Base-by-base conservation (phyloP, 306 rosid species). In the Trifolium fragiferum region DNA sequence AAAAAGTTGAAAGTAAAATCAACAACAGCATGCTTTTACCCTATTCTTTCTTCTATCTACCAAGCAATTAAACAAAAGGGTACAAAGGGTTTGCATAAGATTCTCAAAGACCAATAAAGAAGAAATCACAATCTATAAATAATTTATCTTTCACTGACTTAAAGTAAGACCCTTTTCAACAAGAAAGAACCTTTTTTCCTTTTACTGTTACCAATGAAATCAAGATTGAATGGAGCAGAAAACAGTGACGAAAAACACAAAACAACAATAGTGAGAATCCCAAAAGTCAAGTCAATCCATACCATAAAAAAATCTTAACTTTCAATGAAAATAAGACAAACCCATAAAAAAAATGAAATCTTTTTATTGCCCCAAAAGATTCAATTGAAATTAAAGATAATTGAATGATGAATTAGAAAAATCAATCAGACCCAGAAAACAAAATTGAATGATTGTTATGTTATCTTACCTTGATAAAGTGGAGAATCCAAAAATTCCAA, bases 31-130 rank as follows among this genome's bases (percentile, higher is more conserved):
- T 23, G 67, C 64, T 78, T 76, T 76, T 44, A 32, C 15, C 74
- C 70, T 68, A 71, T 77, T 73, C 70, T 77, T 84, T 80, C 77
- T 76, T 80, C 79, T 68, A 65, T 80, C 37, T 71, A 80, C 76
- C 82, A 77, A 75, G 82, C 84, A 84, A 80, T 78, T 84, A 87
- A 89, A 57, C 66, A 78, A 81, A 80, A 61, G 59, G 72, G 77
- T 19, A 66, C 38, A 46, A 38, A 76, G 70, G 66, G 72, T 64
- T 78, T 82, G 69, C 81, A 82, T 60, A 69, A 75, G 81, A 83
- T 74, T 78, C 78, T 73, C 43, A 21, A 64, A 68, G 21, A 80
- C 68, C 58, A 69, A 76, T 47, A 62, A 47, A 74, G 44, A 72
- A 81, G 73, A 76, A 59, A 74, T 64, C 71, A 79, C 30, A 32